Evolutionary conservation across 2,329 filamentous ascomycete species (phyloP).

Genomic region (Aulographum hederae): DNA sequence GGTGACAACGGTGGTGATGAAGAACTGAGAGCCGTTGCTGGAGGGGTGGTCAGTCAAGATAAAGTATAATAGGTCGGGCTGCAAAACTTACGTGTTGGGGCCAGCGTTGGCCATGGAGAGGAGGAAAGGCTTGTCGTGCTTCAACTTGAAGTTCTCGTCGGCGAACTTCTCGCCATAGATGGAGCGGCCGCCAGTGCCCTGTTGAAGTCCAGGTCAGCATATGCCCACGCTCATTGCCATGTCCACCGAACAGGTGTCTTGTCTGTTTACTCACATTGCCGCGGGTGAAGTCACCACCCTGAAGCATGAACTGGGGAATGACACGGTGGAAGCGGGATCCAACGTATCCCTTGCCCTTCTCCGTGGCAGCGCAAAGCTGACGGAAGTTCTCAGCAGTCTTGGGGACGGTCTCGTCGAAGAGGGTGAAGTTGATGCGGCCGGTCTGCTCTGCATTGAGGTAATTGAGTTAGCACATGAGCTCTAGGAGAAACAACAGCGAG

Average conservation of each 20-base stretch:
- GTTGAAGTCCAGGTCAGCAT: too few relatives aligned
- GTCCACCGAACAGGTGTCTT: not conserved
- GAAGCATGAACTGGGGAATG: slow-evolving; percentile 87
- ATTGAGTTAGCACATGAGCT: slow-evolving; percentile 4
- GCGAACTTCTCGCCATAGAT: slow-evolving; percentile 92
- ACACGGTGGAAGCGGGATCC: slow-evolving; percentile 81
- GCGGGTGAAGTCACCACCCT: slow-evolving; percentile 90
- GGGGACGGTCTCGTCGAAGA: slow-evolving; percentile 72
- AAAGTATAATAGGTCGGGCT: not conserved
- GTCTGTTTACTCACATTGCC: slow-evolving; percentile 49
- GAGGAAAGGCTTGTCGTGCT: slow-evolving; percentile 58
- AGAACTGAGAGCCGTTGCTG: slow-evolving; percentile 56
- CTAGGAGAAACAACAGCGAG: slow-evolving; percentile 2
- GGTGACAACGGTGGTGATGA: slow-evolving; percentile 51
- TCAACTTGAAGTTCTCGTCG: slow-evolving; percentile 74
- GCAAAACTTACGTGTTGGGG: slow-evolving; percentile 56
- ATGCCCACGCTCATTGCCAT: slow-evolving; percentile 1
- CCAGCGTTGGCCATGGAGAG: slow-evolving; percentile 94
- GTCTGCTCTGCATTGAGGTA: slow-evolving; percentile 36
- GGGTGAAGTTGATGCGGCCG: slow-evolving; percentile 75
- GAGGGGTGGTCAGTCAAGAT: not conserved
- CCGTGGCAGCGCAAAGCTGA: slow-evolving; percentile 55
- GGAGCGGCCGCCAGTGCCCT: slow-evolving; percentile 84
- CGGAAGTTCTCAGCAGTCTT: slow-evolving; percentile 79
- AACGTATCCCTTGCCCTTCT: slow-evolving; percentile 70